A percentile compares a stretch with the other conserved stretches of the same genome.
phyloP scores from a whole-genome alignment of 140 eudicot species.

The Oenanthe javanica region DNA sequence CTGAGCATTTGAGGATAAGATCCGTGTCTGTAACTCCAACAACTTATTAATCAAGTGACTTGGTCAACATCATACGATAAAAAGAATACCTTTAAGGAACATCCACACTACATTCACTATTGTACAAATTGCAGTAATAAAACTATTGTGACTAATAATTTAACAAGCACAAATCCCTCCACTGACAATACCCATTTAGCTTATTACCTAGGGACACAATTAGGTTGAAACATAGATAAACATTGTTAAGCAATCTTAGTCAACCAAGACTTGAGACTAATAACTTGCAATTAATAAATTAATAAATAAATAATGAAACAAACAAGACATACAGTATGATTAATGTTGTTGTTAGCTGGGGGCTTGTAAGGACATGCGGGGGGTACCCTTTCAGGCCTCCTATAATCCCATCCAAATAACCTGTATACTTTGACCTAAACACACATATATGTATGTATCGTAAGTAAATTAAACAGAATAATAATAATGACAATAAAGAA shows the following conservation, averaged over 20 bases:
- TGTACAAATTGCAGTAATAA: not conserved
- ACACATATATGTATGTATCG: not conserved
- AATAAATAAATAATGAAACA: too few relatives aligned
- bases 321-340: constrained; percentile 22
- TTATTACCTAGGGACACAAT: not conserved
- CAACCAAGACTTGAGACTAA: too few relatives aligned
- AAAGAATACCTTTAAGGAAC: not conserved
- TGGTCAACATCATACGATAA: not conserved
- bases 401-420: constrained; percentile 75
- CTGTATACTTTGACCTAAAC: constrained; percentile 60
- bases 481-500: too few relatives aligned
- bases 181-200: not conserved
- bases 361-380: constrained; percentile 87
- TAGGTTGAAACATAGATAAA: not conserved
- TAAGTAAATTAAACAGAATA: not conserved
- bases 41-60: not conserved
- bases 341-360: constrained; percentile 28
- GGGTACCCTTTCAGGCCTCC: constrained; percentile 71
- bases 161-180: not conserved
- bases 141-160: not conserved
- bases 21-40: not conserved
- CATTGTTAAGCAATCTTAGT: too few relatives aligned
- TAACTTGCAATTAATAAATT: too few relatives aligned
- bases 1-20: not conserved
- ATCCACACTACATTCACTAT: not conserved